phyloP scores from a whole-genome alignment of 2,329 filamentous ascomycete species.

The Fulvia fulva region DNA sequence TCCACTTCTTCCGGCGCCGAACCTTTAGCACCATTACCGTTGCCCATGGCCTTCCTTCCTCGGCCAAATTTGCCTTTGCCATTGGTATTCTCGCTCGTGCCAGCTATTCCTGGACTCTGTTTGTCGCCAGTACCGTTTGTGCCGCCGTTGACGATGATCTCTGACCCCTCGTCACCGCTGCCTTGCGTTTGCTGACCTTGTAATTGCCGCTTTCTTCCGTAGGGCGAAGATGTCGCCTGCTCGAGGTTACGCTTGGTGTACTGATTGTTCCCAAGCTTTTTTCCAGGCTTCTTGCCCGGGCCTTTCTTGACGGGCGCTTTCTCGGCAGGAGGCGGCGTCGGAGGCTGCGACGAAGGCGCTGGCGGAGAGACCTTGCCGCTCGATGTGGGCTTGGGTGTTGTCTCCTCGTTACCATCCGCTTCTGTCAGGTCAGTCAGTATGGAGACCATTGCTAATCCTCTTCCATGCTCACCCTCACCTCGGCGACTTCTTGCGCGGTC shows the following conservation, averaged over 20 bases:
- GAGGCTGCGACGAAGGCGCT: constrained; percentile 42
- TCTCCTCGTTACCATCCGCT: constrained; percentile 62
- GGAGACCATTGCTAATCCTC: not conserved
- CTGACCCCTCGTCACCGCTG: constrained; percentile 26
- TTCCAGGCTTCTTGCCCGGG: constrained; percentile 50
- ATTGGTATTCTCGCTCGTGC: constrained; percentile 33
- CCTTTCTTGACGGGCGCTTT: constrained; percentile 58
- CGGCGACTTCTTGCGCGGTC: constrained; percentile 75
- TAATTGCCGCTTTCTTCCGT: constrained; percentile 26
- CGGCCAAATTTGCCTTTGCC: constrained; percentile 33
- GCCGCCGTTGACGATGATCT: constrained; percentile 40
- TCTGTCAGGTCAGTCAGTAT: constrained; percentile 10
- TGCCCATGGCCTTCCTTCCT: constrained; percentile 29
- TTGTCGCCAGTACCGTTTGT: constrained; percentile 18
- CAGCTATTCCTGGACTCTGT: constrained; percentile 43
- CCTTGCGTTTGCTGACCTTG: constrained; percentile 26
- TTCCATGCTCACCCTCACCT: constrained; percentile 65
- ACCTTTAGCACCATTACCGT: constrained; percentile 19
- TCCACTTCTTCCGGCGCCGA: constrained; percentile 17
- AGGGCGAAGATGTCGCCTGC: constrained; percentile 50
- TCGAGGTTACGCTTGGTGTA: constrained; percentile 61
- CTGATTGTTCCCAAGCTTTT: constrained; percentile 71
- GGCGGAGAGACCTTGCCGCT: constrained; percentile 36
- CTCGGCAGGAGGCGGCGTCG: constrained; percentile 35
- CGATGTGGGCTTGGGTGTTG: constrained; percentile 49